phyloP scores from a whole-genome alignment of 352 stramenopile genomes.

The Phytopythium aichiense region DNA sequence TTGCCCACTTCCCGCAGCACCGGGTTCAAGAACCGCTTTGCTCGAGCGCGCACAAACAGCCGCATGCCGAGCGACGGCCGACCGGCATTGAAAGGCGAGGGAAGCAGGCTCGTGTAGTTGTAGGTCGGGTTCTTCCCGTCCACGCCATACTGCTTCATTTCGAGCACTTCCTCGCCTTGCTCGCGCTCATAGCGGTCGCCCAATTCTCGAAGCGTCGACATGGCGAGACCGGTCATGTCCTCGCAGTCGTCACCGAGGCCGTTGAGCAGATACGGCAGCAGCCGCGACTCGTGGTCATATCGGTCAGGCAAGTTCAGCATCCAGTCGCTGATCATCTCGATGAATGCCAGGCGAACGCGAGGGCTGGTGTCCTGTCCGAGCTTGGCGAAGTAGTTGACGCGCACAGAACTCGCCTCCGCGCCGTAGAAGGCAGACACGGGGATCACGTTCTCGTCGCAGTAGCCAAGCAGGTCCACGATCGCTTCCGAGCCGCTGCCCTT shows the following conservation, averaged over 20 bases:
- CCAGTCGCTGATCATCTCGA: slow-evolving; percentile 88
- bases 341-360: slow-evolving; percentile 80
- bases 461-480: slow-evolving; percentile 93
- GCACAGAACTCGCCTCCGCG: slow-evolving; percentile 46
- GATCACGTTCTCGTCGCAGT: slow-evolving; percentile 95
- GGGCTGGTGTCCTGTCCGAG: slow-evolving; percentile 85
- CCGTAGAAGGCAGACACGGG: slow-evolving; percentile 93
- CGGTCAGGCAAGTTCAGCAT: slow-evolving; percentile 89
- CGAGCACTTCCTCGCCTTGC: slow-evolving; percentile 83
- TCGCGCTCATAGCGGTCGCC: slow-evolving; percentile 61
- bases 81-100: slow-evolving; percentile 63
- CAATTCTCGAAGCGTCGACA: slow-evolving; percentile 70
- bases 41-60: slow-evolving; percentile 89
- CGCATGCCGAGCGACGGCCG: slow-evolving; percentile 88
- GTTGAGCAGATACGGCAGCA: slow-evolving; percentile 94
- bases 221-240: slow-evolving; percentile 40
- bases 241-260: slow-evolving; percentile 74
- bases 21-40: slow-evolving; percentile 85
- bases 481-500: slow-evolving; percentile 93
- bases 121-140: slow-evolving; percentile 85
- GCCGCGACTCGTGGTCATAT: slow-evolving; percentile 92
- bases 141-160: slow-evolving; percentile 93
- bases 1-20: slow-evolving; percentile 90
- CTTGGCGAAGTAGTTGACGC: slow-evolving; percentile 92
- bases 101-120: slow-evolving; percentile 83